Conservation (phyloP, 352 stramenopile species). For the Plasmopara viticola region DNA sequence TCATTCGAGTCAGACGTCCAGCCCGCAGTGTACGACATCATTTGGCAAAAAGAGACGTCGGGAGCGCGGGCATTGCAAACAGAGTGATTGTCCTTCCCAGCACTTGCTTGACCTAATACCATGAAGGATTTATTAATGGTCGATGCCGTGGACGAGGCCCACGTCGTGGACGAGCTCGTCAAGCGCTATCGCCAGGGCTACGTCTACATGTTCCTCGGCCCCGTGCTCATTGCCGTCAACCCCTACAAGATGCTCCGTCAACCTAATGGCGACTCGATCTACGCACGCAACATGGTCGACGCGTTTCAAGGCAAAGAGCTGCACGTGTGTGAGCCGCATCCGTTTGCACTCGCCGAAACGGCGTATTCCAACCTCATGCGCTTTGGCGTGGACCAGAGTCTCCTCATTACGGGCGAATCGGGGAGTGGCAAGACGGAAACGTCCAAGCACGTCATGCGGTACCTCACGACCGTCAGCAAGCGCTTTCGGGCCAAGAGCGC, state of each 20-base stretch:
- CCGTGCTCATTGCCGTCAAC: constrained; percentile 87
- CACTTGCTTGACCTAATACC: constrained; percentile 4
- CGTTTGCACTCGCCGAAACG: constrained; percentile 80
- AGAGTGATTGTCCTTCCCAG: constrained; percentile 19
- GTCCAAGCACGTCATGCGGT: constrained; percentile 95
- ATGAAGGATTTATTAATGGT: constrained; percentile 79
- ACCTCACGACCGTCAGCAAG: constrained; percentile 85
- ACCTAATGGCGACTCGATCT: constrained; percentile 66
- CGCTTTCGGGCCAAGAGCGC: constrained; percentile 58
- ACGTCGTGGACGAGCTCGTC: constrained; percentile 73
- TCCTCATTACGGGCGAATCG: constrained; percentile 82
- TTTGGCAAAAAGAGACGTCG: constrained; percentile 27
- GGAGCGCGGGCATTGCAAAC: background rate
- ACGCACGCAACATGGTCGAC: constrained; percentile 68
- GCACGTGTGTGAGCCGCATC: constrained; percentile 75
- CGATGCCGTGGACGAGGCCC: constrained; percentile 63
- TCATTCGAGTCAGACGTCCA: constrained; percentile 16
- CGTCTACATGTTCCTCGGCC: constrained; percentile 90
- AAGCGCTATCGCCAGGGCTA: constrained; percentile 72
- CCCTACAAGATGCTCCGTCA: constrained; percentile 82
- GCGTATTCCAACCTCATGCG: constrained; percentile 89
- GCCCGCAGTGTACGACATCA: constrained; percentile 18
- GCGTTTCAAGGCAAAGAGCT: constrained; percentile 77
- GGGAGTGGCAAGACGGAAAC: constrained; percentile 93
- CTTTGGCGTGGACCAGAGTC: constrained; percentile 74